Evolutionary conservation across 768 basidiomycete species (phyloP), one percentile per base, ranked within the genome.

Genomic region (Gautieria morchelliformis): DNA sequence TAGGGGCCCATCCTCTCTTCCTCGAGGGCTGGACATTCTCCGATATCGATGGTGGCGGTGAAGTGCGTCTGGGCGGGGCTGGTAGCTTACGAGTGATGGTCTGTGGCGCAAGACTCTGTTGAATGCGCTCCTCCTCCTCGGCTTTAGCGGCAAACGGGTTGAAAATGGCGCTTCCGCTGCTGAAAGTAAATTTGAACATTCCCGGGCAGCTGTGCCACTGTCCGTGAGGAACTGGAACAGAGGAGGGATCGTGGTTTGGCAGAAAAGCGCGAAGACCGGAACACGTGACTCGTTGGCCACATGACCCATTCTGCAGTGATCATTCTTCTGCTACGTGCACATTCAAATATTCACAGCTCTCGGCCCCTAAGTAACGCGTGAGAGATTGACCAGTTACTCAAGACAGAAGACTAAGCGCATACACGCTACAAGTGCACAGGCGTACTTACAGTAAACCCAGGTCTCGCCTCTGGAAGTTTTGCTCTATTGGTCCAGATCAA

Each of bases 1-100:
- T 74, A 4, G 88, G 87, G 41, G 82, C 80, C 88, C 88, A 89
- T 32, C 84, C 85, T 66, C 88, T 72, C 68, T 87, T 87, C 52
- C 79, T 73, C 4, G 78, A 74, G 41, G 75, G 63, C 3, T 75
- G 74, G 17, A 70, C 30, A 19, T 20, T 24, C 5, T 56, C 50
- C 3, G 35, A 32, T 24, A n/a, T 15, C n/a, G 56, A 19, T 77
- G 69, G 5, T 10, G 42, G 35, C 50, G 49, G 33, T 19, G 19
- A 64, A 52, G 67, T 66, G 51, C 67, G 68, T 7, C 22, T 54
- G 27, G 52, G 51, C 20, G 52, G 58, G 37, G 52, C 27, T 22
- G 49, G 58, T 14, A 53, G 51, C 42, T 45, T 42, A 17, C 52
- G 58, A 12, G 17, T 41, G 22, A 52, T 47, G 3, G 30, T 51